A percentile compares a stretch with the other conserved stretches of the same genome.
Evolutionary conservation across 345 rosid species (phyloP).

Genomic region (Trapa bicornis): DNA sequence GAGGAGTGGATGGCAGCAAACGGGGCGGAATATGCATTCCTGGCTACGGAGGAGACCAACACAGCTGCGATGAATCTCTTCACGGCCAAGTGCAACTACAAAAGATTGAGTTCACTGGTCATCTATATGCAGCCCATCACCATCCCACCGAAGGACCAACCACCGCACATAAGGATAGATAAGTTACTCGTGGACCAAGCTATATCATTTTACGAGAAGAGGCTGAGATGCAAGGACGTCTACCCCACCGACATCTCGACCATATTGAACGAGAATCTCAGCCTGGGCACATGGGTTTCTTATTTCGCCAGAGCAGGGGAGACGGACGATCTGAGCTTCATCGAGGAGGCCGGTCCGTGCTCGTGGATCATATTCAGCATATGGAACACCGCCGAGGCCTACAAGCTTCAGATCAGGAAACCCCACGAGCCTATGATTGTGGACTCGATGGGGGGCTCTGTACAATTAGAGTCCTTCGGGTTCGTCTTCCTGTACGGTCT

Average conservation of each 20-base stretch:
- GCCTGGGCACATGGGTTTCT: slow-evolving; percentile 45
- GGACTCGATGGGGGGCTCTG: slow-evolving; percentile 17
- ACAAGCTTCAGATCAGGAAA: slow-evolving; percentile 21
- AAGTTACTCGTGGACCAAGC: slow-evolving; percentile 36
- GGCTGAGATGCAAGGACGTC: slow-evolving; percentile 27
- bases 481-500: slow-evolving; percentile 35
- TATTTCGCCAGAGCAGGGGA: slow-evolving; percentile 19
- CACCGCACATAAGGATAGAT: slow-evolving; percentile 20
- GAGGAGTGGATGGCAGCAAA: slow-evolving; percentile 40
- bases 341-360: slow-evolving; percentile 12
- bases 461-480: slow-evolving; percentile 22
- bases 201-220: slow-evolving; percentile 28
- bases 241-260: slow-evolving; percentile 34
- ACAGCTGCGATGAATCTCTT: slow-evolving; percentile 43
- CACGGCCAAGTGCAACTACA: slow-evolving; percentile 22
- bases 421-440: neutral
- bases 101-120: slow-evolving; percentile 8
- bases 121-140: slow-evolving; percentile 2
- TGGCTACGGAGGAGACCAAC: slow-evolving; percentile 39
- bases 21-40: slow-evolving; percentile 32
- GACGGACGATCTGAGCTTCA: slow-evolving; percentile 9
- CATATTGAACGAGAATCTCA: slow-evolving; percentile 32
- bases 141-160: neutral
- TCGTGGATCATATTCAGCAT: slow-evolving; percentile 42
- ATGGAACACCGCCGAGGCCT: slow-evolving; percentile 45